Evolutionary conservation across 768 basidiomycete species (phyloP).

Genomic region (Mycena metata): DNA sequence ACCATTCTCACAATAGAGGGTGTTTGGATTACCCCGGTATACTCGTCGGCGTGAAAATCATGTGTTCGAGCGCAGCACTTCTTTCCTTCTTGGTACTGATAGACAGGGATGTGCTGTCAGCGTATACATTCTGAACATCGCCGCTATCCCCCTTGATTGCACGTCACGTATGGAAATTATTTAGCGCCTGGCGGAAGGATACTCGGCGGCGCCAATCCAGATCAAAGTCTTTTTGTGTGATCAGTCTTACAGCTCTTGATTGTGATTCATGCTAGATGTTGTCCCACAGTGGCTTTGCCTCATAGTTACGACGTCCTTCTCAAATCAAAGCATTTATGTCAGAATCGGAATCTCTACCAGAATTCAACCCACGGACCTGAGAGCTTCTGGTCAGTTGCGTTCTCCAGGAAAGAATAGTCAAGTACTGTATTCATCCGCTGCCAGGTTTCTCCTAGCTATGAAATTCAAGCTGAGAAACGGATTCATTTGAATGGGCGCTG

Average conservation of each 20-base stretch:
- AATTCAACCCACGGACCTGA: neutral
- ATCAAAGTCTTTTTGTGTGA: too few species aligned
- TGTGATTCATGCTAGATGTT: neutral
- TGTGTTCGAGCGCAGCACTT: neutral
- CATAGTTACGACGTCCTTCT: neutral
- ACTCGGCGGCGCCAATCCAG: too few species aligned
- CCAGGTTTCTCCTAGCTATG: too few species aligned
- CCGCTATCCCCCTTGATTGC: neutral
- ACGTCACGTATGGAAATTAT: neutral
- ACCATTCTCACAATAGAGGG: conserved; percentile 1
- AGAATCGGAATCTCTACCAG: neutral
- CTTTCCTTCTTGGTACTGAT: neutral
- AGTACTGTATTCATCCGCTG: too few species aligned
- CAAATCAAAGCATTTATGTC: neutral
- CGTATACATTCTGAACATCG: neutral
- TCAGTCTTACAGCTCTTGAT: too few species aligned
- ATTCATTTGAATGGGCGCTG: too few species aligned
- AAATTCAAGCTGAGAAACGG: too few species aligned
- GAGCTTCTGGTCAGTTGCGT: too few species aligned
- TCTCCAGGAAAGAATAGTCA: too few species aligned
- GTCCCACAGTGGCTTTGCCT: neutral
- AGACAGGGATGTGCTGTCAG: neutral
- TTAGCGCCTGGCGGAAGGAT: too few species aligned
- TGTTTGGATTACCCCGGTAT: neutral
- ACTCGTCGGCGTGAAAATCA: neutral